A percentile compares a stretch with the other conserved stretches of the same genome.
phyloP scores from a whole-genome alignment of 495 filamentous ascomycete species.

The Tuber melanosporum region DNA sequence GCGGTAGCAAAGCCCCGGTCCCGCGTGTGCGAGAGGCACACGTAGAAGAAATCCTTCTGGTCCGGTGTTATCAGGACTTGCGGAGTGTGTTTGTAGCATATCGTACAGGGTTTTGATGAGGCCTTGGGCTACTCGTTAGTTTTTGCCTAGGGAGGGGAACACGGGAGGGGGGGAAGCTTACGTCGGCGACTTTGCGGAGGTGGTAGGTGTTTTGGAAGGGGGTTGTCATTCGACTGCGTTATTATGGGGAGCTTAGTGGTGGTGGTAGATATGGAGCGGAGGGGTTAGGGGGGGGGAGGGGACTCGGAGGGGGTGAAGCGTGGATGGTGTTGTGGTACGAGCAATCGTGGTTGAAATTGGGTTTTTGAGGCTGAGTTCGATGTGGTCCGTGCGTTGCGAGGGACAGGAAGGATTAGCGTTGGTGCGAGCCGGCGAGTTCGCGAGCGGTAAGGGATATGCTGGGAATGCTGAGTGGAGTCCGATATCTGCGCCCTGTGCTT shows the following conservation, averaged over 20 bases:
- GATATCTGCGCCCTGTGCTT: background rate
- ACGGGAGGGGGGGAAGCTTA: constrained; percentile 48
- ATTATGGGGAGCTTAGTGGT: background rate
- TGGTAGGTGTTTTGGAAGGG: constrained; percentile 76
- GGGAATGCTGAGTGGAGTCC: background rate
- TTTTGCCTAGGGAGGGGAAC: background rate
- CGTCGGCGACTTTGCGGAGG: constrained; percentile 80
- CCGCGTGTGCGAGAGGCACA: constrained; percentile 76
- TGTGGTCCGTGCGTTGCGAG: background rate
- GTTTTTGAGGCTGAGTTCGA: background rate
- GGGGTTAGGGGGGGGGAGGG: background rate
- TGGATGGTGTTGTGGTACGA: background rate
- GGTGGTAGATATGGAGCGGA: background rate
- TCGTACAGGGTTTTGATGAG: constrained; percentile 63
- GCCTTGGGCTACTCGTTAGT: constrained; percentile 14
- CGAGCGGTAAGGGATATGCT: background rate
- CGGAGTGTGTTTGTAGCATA: constrained; percentile 83
- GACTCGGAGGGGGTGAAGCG: background rate
- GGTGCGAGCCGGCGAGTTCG: background rate
- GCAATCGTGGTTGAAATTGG: background rate
- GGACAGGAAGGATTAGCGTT: background rate
- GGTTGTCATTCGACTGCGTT: constrained; percentile 42
- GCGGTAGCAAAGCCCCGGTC: constrained; percentile 76
- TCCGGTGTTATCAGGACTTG: constrained; percentile 85
- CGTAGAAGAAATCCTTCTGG: constrained; percentile 94